Evolutionary conservation across 768 basidiomycete species (phyloP).

Genomic region (Pleurotus salmoneostramineus): DNA sequence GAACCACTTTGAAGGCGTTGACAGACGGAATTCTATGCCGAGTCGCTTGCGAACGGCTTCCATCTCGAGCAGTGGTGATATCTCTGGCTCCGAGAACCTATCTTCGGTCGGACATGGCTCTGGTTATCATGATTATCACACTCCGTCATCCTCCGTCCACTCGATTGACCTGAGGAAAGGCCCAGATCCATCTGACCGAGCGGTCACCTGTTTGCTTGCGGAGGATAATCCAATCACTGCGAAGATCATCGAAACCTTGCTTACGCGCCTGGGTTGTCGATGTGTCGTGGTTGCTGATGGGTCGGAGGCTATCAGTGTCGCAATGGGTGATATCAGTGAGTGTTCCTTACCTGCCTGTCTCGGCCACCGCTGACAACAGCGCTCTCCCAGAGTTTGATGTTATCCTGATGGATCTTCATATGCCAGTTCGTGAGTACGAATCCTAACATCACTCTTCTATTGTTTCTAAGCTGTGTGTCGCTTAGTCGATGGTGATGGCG

Average conservation of each 20-base stretch:
- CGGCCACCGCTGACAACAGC: slow-evolving; percentile 9
- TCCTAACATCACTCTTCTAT: neutral
- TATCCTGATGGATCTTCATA: slow-evolving; percentile 92
- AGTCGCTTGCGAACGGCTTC: slow-evolving; percentile 86
- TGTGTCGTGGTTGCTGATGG: slow-evolving; percentile 96
- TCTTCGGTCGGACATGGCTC: slow-evolving; percentile 49
- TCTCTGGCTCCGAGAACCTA: slow-evolving; percentile 76
- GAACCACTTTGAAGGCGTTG: slow-evolving; percentile 71
- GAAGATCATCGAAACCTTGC: slow-evolving; percentile 93
- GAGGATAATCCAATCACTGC: slow-evolving; percentile 98
- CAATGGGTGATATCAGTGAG: slow-evolving; percentile 96
- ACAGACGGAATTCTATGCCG: slow-evolving; percentile 80
- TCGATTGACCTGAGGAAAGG: slow-evolving; percentile 77
- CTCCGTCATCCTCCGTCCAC: slow-evolving; percentile 82
- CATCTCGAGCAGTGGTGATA: slow-evolving; percentile 77
- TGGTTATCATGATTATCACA: slow-evolving; percentile 55
- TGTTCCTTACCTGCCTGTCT: neutral
- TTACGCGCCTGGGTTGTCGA: slow-evolving; percentile 91
- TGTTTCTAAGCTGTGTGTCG: neutral
- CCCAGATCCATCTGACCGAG: slow-evolving; percentile 77
- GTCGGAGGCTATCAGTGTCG: slow-evolving; percentile 94
- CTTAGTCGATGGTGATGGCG: slow-evolving; percentile 90
- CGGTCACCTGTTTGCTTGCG: slow-evolving; percentile 91
- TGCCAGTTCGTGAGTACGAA: slow-evolving; percentile 78
- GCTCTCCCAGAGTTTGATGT: slow-evolving; percentile 81